Percentiles rank a stretch among this genome's conserved stretches.
Evolutionary conservation across 345 rosid genomes (phyloP).

Genomic region (Lenwebbia sp.): DNA sequence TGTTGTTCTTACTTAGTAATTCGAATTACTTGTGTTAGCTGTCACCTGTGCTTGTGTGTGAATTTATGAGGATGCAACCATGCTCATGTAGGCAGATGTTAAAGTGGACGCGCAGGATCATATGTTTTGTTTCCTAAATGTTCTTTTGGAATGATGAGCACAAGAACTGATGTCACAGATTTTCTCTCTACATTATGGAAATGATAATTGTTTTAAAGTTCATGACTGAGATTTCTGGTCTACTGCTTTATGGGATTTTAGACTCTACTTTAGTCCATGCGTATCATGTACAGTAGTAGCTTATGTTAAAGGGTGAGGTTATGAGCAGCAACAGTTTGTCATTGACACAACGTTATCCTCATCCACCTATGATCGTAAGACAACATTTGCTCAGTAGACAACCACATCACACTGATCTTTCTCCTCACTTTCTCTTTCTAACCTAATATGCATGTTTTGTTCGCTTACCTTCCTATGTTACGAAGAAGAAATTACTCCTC

Average conservation of each 20-base stretch:
- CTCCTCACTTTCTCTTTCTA: background rate
- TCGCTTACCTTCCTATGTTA: background rate
- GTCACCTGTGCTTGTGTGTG: background rate
- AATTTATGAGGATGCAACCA: background rate
- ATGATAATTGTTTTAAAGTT: background rate
- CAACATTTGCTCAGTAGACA: background rate
- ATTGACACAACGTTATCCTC: background rate
- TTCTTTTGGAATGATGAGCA: background rate
- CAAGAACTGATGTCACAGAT: background rate
- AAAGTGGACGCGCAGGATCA: background rate
- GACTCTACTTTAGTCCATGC: background rate
- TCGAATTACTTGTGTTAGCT: background rate
- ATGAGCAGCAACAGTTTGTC: background rate
- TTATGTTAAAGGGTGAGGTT: background rate
- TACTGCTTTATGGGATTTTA: background rate
- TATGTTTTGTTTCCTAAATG: background rate
- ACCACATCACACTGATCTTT: background rate
- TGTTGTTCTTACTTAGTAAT: background rate
- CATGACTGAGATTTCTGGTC: background rate
- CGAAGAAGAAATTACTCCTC: background rate
- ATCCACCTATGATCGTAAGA: background rate
- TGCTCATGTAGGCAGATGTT: background rate
- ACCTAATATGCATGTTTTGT: background rate
- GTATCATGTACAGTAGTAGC: background rate
- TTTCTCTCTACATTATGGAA: background rate